Evolutionary conservation across 331 rosid species (phyloP), one percentile per base, ranked within the genome.

Genomic region (Telfairia occidentalis): DNA sequence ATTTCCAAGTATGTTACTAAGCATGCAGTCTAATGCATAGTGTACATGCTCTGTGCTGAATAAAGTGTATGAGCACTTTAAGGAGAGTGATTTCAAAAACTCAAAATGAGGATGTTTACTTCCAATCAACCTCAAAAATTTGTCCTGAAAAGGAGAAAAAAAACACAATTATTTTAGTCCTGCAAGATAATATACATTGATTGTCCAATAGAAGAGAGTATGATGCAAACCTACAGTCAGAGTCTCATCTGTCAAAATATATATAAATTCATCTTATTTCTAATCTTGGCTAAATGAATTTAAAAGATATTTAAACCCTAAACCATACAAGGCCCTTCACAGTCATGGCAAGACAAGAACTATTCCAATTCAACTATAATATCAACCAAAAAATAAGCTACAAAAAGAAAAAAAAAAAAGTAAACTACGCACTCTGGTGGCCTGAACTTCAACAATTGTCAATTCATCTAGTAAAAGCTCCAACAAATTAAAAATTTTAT

Each of bases 21-120:
- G 81, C 75, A 92, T 85, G 83, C 77, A 75, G 73, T 86, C 84
- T 74, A 92, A 83, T 79, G 88, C 83, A 54, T 80, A 87, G 67
- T 64, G 60, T 72, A 90, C 81, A 65, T 90, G 92, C 73, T 84
- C 96, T 54, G 93, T 79, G 86, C 90, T 81, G 85, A 95, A 95
- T 85, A 88, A 84, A 78, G 85, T 92, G 55, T 80, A 78, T 53
- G 96, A 95, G 86, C 98, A 90, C 82, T 87, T 95, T 53, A 86
- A 87, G 79, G 92, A 83, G 40, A 95, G 90, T 57, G 79, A 81
- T 49, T 81, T 67, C 28, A 95, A 76, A 82, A 90, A 91, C 82
- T 90, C 92, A 79, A 86, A 86, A 79, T 72, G 43, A 30, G 86
- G 85, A 83, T 84, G 83, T 76, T 60, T 84, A 72, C 83, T 87